Evolutionary conservation across 805 yeast species (phyloP), one percentile per base, ranked within the genome.

Genomic region (Metschnikowia continentalis): DNA sequence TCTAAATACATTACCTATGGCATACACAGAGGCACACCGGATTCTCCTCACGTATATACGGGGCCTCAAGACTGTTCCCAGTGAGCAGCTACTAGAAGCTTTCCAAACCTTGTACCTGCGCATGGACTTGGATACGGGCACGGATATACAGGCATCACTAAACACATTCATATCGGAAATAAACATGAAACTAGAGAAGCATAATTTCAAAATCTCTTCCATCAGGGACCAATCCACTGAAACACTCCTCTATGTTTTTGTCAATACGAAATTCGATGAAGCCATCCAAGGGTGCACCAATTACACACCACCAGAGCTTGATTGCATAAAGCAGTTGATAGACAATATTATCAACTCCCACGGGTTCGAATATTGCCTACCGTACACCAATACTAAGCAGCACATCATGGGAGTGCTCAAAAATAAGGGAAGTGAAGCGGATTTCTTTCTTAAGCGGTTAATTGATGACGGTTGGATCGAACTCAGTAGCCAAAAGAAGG

Each of bases 391-490:
- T 40, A 77, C 77, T 6, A 62, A 65, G 30, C 75, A 72, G 48
- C 61, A 40, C 22, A 55, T 62, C 1, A 59, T 66, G 42, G 47
- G 63, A 32, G 54, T 56, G 37, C 52, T 66, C 30, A 65, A 66
- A 11, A 66, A 61, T n/a, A 48, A 71, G 5, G 52, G 63, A 11
- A 55, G 58, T 3, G 79, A 80, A 33, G 68, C 79, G 0, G 67
- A 70, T n/a, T 51, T 46, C 0, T 69, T 80, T 26, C 55, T 81
- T 8, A 65, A 58, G 8, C 55, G 63, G 17, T 59, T 82, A 6
- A 74, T 76, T 14, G 72, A 73, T 45, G 77, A 73, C 47, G 84
- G 81, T n/a, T 82, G 86, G 86, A 62, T 82, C 7, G 73, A 53
- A n/a, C 45, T 64, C 33, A 58, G 70, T 59, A 44, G 54, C 41